These are phyloP conservation scores for Aspergillus leporis DNA, from an alignment of 495 filamentous ascomycete genomes.

Conservation along the genomic window DNA sequence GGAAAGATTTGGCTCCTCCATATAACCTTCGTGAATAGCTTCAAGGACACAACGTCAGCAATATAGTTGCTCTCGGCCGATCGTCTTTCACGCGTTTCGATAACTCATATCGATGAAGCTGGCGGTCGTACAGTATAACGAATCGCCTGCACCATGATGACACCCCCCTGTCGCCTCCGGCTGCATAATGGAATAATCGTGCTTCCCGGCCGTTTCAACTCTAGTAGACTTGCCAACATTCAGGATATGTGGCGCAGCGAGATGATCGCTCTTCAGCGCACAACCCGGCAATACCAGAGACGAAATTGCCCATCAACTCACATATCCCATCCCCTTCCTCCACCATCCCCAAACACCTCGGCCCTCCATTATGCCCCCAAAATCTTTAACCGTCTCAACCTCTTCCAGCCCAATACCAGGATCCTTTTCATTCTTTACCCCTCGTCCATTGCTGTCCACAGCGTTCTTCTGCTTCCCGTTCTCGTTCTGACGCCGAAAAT, in stretches of 20 bases:
- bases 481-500: slow-evolving; percentile 1
- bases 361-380: slow-evolving; percentile 42
- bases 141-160: neutral
- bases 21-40: neutral
- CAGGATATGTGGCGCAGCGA: neutral
- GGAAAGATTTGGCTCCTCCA: neutral
- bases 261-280: neutral
- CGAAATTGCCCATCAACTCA: slow-evolving; percentile 18
- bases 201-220: neutral
- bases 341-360: slow-evolving; percentile 49
- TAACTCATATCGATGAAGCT: neutral
- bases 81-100: neutral
- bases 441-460: neutral
- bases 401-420: slow-evolving; percentile 28
- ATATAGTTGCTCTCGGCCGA: neutral
- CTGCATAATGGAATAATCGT: neutral
- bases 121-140: neutral
- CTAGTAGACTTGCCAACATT: neutral
- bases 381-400: slow-evolving; percentile 49
- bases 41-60: neutral
- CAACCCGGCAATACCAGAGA: neutral
- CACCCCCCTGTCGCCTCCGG: too few relatives aligned
- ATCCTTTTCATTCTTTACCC: neutral
- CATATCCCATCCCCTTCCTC: slow-evolving; percentile 52
- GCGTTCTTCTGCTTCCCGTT: neutral